These are phyloP conservation scores for Colletotrichum sp. DNA, from an alignment of 2,329 filamentous ascomycete genomes.

Conservation along the genomic window DNA sequence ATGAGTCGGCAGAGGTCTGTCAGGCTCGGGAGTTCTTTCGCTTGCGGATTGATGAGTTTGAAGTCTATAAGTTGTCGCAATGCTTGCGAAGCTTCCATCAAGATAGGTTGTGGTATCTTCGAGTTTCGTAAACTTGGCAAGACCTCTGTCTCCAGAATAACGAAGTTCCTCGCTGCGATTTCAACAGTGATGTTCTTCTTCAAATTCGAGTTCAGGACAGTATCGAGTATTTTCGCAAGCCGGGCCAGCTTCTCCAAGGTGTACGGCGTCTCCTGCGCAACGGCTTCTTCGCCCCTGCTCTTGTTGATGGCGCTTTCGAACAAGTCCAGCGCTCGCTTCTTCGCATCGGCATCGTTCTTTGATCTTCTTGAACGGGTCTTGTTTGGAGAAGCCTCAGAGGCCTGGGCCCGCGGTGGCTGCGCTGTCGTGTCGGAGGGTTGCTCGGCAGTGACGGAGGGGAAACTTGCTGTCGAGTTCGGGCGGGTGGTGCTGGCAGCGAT, in stretches of 20 bases:
- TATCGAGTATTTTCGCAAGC: neutral
- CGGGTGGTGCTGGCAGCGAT: neutral
- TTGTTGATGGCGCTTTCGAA: conserved; percentile 21
- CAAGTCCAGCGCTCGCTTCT: conserved; percentile 15
- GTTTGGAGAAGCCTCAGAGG: neutral
- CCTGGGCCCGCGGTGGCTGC: neutral
- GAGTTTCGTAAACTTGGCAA: neutral
- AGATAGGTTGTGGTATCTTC: neutral
- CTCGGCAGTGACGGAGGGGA: neutral
- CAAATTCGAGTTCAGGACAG: neutral
- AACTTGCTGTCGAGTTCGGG: conserved; percentile 14
- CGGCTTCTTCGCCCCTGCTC: neutral
- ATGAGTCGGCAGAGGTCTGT: conserved; percentile 12
- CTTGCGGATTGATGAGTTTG: neutral
- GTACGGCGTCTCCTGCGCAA: neutral
- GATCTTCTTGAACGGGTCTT: neutral
- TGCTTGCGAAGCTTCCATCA: neutral
- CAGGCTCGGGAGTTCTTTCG: neutral
- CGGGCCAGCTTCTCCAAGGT: neutral
- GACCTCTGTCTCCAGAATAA: neutral
- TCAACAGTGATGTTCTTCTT: neutral
- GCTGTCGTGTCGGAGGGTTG: neutral
- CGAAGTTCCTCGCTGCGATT: neutral
- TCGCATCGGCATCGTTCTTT: neutral
- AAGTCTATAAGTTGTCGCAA: neutral